Percentiles rank a stretch among this genome's conserved stretches.
These are phyloP conservation scores for Epichloe sibirici DNA, from an alignment of 2,329 filamentous ascomycete genomes.

Conservation along the genomic window DNA sequence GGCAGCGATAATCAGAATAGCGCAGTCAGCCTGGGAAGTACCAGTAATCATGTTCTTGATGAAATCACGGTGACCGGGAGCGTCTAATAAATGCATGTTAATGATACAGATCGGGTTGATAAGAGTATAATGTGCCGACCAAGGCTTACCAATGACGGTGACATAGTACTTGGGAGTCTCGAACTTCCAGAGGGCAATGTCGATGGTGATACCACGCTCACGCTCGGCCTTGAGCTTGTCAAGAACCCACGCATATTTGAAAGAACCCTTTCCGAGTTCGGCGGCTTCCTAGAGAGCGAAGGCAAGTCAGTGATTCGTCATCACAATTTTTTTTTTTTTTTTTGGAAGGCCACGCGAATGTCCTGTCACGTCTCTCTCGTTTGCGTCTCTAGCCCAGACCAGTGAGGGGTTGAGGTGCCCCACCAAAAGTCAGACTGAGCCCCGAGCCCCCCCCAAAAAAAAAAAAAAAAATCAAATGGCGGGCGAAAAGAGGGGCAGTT, in stretches of 20 bases:
- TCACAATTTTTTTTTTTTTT: background rate
- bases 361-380: background rate
- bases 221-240: constrained; percentile 99
- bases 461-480: constrained; percentile 10
- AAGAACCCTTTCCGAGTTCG: constrained; percentile 99
- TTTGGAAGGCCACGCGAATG: background rate
- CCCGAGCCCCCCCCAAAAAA: background rate
- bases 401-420: constrained; percentile 10
- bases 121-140: no score
- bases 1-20: constrained; percentile 98
- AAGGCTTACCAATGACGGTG: constrained; percentile 76
- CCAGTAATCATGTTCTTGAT: constrained; percentile 99
- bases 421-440: constrained; percentile 7
- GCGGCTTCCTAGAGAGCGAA: constrained; percentile 67
- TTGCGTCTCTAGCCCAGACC: background rate
- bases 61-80: constrained; percentile 99
- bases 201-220: constrained; percentile 99
- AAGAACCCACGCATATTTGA: constrained; percentile 99
- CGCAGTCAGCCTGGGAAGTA: constrained; percentile 99
- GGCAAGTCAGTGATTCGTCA: background rate
- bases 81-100: constrained; percentile 43
- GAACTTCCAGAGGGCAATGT: constrained; percentile 99
- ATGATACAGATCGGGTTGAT: background rate
- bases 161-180: constrained; percentile 97
- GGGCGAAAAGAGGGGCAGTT: constrained; percentile 1